Evolutionary conservation across 176 grass and related monocot genomes (phyloP).

Genomic region (Cocos nucifera): DNA sequence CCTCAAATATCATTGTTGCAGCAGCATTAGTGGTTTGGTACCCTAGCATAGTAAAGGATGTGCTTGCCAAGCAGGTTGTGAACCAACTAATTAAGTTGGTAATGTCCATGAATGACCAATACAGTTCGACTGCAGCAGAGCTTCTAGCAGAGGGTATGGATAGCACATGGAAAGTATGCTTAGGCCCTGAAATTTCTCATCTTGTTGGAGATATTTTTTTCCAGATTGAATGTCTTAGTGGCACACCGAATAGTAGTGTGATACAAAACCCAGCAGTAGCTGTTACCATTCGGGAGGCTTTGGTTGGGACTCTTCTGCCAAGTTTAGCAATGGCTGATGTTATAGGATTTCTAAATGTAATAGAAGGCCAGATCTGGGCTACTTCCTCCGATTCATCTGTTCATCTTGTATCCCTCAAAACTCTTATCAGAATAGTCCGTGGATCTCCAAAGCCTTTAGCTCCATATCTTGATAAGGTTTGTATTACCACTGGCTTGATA

Average conservation of each 20-base stretch:
- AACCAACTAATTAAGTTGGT: slow-evolving; percentile 86
- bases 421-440: slow-evolving; percentile 71
- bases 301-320: slow-evolving; percentile 73
- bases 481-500: slow-evolving; percentile 5
- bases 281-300: slow-evolving; percentile 63
- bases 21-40: slow-evolving; percentile 97
- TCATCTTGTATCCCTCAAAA: slow-evolving; percentile 73
- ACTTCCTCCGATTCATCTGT: slow-evolving; percentile 89
- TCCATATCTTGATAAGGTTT: slow-evolving; percentile 84
- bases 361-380: slow-evolving; percentile 93
- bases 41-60: slow-evolving; percentile 76
- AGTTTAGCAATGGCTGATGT: slow-evolving; percentile 85
- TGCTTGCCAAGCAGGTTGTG: slow-evolving; percentile 64
- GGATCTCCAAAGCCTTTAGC: slow-evolving; percentile 62
- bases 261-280: slow-evolving; percentile 46
- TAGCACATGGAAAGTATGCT: slow-evolving; percentile 70
- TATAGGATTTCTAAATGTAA: slow-evolving; percentile 68
- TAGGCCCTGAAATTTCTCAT: slow-evolving; percentile 60
- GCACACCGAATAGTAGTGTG: slow-evolving; percentile 37
- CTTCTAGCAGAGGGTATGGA: slow-evolving; percentile 96
- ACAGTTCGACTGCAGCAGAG: slow-evolving; percentile 89
- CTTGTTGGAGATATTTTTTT: slow-evolving; percentile 87
- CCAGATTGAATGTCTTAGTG: slow-evolving; percentile 85
- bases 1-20: slow-evolving; percentile 92
- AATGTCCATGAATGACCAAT: slow-evolving; percentile 86